A percentile compares a stretch with the other conserved stretches of the same genome.
Conservation (phyloP, 331 rosid species). For the Rhamnella rubrinervis region DNA sequence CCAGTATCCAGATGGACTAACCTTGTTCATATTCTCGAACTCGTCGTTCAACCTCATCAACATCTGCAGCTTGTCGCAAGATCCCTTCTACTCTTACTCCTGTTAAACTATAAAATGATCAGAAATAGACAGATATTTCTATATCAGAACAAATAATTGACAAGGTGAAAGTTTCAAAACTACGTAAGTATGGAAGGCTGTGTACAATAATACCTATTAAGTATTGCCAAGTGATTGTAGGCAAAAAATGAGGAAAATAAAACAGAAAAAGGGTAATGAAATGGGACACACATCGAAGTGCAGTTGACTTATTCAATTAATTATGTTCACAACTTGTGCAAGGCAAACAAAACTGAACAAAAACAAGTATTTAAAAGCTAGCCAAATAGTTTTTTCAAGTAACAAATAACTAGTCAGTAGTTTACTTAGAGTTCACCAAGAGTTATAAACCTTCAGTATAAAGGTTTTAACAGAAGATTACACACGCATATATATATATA, state of each 20-base stretch:
- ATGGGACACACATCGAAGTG: background rate
- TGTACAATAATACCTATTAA: background rate
- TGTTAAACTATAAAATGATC: slow-evolving; percentile 29
- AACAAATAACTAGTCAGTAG: too few relatives aligned
- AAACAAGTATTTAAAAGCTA: background rate
- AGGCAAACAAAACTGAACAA: background rate
- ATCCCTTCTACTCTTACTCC: slow-evolving; percentile 92
- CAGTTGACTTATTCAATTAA: background rate
- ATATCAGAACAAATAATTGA: slow-evolving; percentile 16
- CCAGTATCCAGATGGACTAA: slow-evolving; percentile 27
- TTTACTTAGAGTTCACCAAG: background rate
- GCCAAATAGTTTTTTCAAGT: too few relatives aligned
- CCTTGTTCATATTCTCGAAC: slow-evolving; percentile 90
- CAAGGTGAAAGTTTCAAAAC: background rate
- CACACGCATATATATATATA: background rate
- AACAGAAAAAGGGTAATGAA: background rate
- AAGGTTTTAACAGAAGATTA: background rate
- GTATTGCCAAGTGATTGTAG: background rate
- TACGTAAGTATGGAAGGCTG: background rate
- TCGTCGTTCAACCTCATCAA: slow-evolving; percentile 88
- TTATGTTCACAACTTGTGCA: background rate
- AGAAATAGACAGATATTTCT: slow-evolving; percentile 16
- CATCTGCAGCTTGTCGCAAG: slow-evolving; percentile 97
- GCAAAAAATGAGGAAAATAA: background rate
- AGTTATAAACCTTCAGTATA: background rate